Percentiles rank a stretch among this genome's conserved stretches.
These are phyloP conservation scores for Andrographis paniculata DNA, from an alignment of 305 asterid species.

Conservation along the genomic window DNA sequence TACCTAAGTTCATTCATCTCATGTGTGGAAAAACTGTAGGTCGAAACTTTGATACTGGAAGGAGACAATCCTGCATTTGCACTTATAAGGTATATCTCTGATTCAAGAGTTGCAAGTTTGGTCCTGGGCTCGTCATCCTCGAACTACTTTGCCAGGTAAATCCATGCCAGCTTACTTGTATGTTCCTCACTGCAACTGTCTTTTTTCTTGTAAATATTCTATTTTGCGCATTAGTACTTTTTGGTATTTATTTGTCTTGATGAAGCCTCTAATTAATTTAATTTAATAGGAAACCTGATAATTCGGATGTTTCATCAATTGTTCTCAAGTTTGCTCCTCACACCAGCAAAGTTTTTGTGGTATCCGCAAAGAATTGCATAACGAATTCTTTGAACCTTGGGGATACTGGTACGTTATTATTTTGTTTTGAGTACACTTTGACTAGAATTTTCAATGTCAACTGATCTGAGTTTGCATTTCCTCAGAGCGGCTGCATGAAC, in stretches of 20 bases:
- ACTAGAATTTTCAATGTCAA: conserved; percentile 4
- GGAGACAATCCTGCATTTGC: conserved; percentile 67
- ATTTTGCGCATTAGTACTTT: background rate
- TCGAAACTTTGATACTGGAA: conserved; percentile 60
- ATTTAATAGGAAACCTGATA: conserved; percentile 41
- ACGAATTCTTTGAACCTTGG: conserved; percentile 41
- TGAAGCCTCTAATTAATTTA: background rate
- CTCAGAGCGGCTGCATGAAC: conserved; percentile 33
- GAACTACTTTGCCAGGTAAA: conserved; percentile 50
- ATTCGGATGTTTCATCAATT: conserved; percentile 54
- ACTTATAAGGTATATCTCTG: conserved; percentile 50
- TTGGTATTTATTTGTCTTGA: background rate
- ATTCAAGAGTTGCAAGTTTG: conserved; percentile 42
- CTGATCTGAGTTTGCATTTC: conserved; percentile 14
- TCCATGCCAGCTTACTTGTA: conserved; percentile 2
- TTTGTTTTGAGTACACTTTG: conserved; percentile 3
- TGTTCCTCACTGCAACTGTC: background rate
- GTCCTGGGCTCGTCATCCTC: conserved; percentile 75
- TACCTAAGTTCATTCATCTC: conserved; percentile 15
- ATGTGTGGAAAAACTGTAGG: conserved; percentile 31
- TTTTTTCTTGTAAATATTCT: background rate
- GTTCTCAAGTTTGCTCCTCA: conserved; percentile 64
- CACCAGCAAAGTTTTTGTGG: conserved; percentile 47
- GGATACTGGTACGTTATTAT: conserved; percentile 35
- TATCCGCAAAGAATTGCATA: conserved; percentile 39